Base-by-base conservation (phyloP, 1,284 basidiomycete genomes). In the Malassezia arunalokei region DNA sequence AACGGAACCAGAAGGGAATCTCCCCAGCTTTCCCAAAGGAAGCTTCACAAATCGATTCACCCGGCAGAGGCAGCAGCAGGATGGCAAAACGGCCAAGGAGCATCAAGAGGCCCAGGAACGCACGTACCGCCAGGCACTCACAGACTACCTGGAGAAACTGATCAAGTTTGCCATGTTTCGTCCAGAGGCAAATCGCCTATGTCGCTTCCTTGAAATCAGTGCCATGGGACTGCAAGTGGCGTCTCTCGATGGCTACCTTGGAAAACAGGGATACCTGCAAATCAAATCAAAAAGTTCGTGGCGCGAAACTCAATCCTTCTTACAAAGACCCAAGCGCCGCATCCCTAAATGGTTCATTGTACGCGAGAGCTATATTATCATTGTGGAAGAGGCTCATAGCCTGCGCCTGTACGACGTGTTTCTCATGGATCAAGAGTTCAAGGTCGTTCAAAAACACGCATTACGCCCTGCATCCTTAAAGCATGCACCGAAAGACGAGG, bases 141-240 rank as follows among this genome's bases (percentile, higher is more conserved):
- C 96, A 75, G 83, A 83, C 52, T 99, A 98, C 71, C 79, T 96
- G 5, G 79, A 95, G 40, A 82, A 83, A 51, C 79, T 99, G 9
- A 89, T 95, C 37, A 54, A 51, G 35, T 56, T 54, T 46, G 60
- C 94, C 87, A 94, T 96, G 86, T 96, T 96, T 76, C 86, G 90
- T 64, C 87, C 92, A 1, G 83, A 90, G 40, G 83, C 88, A 0
- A 98, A 96, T 66, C 82, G 91, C 24, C 76, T 98, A 0, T 85
- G 86, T 56, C 83, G 83, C n/a, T 99, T 98, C 75, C 81, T 99
- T 50, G 94, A 99, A 74, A 80, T 98, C 43, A 91, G 87, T 43
- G 84, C 90, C 0, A 77, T 98, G 28, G 91, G 86, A 2, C 82
- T 96, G 49, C 76, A 82, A 6, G 79, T 92, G 6, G 87, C 90